phyloP scores from a whole-genome alignment of 192 early-diverging fungal genomes.

The Coemansia erecta region DNA sequence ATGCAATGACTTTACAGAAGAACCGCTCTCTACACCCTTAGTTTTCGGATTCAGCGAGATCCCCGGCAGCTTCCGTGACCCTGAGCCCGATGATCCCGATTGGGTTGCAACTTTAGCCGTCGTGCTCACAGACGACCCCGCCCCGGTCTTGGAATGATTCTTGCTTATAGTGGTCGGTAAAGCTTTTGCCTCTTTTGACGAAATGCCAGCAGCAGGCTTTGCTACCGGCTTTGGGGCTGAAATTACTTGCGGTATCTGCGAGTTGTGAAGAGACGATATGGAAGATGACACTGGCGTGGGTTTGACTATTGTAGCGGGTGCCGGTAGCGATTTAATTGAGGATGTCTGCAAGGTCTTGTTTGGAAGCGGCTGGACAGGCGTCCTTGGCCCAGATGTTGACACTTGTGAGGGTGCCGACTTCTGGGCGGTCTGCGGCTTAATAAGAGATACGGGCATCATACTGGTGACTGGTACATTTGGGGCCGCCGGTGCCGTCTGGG shows the following conservation, averaged over 20 bases:
- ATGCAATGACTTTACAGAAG: too few relatives aligned
- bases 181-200: too few relatives aligned
- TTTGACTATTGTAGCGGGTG: background rate
- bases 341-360: background rate
- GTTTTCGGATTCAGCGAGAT: too few relatives aligned
- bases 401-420: background rate
- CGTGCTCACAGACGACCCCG: too few relatives aligned
- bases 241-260: background rate
- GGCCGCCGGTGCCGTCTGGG: background rate
- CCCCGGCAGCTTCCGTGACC: too few relatives aligned
- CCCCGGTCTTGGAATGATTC: too few relatives aligned
- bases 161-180: too few relatives aligned
- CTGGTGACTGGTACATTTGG: background rate
- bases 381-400: background rate
- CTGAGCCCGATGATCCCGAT: too few relatives aligned
- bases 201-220: background rate
- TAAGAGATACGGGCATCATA: slow-evolving; percentile 29
- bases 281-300: background rate
- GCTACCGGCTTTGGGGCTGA: slow-evolving; percentile 1
- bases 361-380: background rate
- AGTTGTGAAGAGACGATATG: background rate
- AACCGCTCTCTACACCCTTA: too few relatives aligned
- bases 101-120: too few relatives aligned
- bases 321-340: background rate
- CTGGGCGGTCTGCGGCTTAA: background rate